A percentile compares a stretch with the other conserved stretches of the same genome.
phyloP scores from a whole-genome alignment of 768 basidiomycete species.

The Leccinum barrowsii region DNA sequence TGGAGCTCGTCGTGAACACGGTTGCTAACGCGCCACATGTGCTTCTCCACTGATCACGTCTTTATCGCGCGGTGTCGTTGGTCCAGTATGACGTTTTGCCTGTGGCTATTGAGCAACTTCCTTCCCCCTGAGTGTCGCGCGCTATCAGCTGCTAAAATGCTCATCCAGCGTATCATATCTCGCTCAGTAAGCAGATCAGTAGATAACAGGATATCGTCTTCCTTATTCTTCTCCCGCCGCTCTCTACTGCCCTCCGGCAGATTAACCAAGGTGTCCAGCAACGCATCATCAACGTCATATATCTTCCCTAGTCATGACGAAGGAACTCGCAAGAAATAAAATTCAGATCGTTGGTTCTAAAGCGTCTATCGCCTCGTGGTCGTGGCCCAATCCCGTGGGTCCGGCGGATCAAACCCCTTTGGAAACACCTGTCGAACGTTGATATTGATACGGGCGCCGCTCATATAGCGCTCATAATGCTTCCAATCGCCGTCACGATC shows the following conservation, averaged over 20 bases:
- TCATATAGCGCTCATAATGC: slow-evolving; percentile 62
- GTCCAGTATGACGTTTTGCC: slow-evolving; percentile 11
- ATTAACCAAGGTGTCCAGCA: background rate
- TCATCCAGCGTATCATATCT: slow-evolving; percentile 1
- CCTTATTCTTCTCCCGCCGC: background rate
- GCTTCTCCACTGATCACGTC: background rate
- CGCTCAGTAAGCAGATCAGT: slow-evolving; percentile 9
- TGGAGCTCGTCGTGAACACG: background rate
- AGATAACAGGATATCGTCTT: slow-evolving; percentile 4
- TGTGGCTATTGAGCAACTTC: background rate
- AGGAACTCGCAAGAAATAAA: background rate
- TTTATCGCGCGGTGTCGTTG: slow-evolving; percentile 24
- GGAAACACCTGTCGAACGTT: slow-evolving; percentile 91
- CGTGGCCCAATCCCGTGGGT: background rate
- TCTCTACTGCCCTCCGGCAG: background rate
- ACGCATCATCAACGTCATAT: background rate
- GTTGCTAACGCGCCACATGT: background rate
- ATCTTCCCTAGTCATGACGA: slow-evolving; percentile 2
- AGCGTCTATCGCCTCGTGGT: background rate
- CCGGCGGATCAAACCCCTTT: slow-evolving; percentile 50
- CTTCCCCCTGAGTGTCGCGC: background rate
- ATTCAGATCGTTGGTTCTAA: background rate
- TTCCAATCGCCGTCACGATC: slow-evolving; percentile 46
- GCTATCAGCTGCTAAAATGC: background rate
- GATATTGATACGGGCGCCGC: slow-evolving; percentile 76